phyloP scores from a whole-genome alignment of 1,284 basidiomycete genomes.

The Xerocomus amazonicus region DNA sequence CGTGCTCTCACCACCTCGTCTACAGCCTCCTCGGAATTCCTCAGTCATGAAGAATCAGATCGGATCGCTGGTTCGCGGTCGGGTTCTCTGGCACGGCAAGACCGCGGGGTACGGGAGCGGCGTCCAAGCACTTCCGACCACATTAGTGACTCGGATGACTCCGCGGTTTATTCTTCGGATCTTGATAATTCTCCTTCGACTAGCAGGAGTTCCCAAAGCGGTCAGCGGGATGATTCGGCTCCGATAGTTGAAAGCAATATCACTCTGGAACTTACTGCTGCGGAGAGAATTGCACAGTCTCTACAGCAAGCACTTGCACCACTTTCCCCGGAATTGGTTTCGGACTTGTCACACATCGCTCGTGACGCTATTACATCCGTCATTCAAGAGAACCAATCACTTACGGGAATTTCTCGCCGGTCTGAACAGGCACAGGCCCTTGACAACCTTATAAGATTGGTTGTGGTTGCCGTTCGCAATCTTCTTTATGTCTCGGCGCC shows the following conservation, averaged over 20 bases:
- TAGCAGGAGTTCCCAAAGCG: constrained; percentile 35
- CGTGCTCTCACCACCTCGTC: constrained; percentile 35
- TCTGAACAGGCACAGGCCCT: constrained; percentile 56
- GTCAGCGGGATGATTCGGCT: constrained; percentile 20
- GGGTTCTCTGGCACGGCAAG: constrained; percentile 28
- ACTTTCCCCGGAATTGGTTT: constrained; percentile 52
- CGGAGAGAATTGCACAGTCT: constrained; percentile 62
- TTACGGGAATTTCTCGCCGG: constrained; percentile 40
- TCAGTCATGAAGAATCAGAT: constrained; percentile 26
- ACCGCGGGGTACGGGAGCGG: constrained; percentile 24
- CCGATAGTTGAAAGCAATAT: constrained; percentile 20
- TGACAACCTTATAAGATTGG: constrained; percentile 58
- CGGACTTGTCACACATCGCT: constrained; percentile 55
- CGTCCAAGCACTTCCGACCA: constrained; percentile 40
- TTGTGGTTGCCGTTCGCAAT: constrained; percentile 71
- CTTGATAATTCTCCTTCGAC: constrained; percentile 33
- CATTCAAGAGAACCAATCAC: constrained; percentile 53
- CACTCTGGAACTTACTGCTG: constrained; percentile 51
- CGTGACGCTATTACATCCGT: constrained; percentile 61
- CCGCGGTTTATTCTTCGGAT: constrained; percentile 63
- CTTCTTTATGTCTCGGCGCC: constrained; percentile 69
- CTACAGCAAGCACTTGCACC: constrained; percentile 62
- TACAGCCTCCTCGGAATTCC: constrained; percentile 29
- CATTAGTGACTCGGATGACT: constrained; percentile 73
- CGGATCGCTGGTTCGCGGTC: constrained; percentile 35